phyloP scores from a whole-genome alignment of 345 rosid species.

The Trapa bicornis region DNA sequence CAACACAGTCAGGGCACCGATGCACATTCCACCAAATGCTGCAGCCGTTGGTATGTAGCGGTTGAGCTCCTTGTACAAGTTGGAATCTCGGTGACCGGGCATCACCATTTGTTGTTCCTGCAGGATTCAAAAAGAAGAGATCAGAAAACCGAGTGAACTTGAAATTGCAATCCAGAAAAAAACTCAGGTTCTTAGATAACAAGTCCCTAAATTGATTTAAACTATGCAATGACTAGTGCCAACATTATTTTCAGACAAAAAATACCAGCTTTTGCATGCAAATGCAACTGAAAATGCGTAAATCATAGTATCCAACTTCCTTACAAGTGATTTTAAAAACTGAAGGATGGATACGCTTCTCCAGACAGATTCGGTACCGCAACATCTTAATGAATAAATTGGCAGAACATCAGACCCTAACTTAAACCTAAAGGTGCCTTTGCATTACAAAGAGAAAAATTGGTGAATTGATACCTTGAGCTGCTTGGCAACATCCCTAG shows the following conservation, averaged over 20 bases:
- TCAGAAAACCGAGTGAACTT: not conserved
- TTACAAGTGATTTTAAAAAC: not conserved
- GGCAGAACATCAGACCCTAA: not conserved
- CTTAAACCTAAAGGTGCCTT: not conserved
- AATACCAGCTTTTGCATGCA: not conserved
- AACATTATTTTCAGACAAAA: not conserved
- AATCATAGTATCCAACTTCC: not conserved
- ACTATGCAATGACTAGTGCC: not conserved
- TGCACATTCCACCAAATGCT: slow-evolving; percentile 78
- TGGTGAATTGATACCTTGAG: slow-evolving; percentile 24
- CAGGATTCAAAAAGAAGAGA: not conserved
- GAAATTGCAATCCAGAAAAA: no score
- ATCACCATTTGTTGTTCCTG: slow-evolving; percentile 98
- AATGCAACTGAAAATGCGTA: not conserved
- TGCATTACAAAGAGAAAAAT: not conserved
- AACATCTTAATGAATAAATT: not conserved
- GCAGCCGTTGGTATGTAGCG: slow-evolving; percentile 93
- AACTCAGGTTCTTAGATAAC: not conserved
- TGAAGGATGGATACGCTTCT: not conserved
- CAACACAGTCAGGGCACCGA: slow-evolving; percentile 72
- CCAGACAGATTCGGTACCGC: not conserved
- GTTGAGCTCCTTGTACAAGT: slow-evolving; percentile 69
- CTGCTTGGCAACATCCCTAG: slow-evolving; percentile 77
- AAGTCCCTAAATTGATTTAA: not conserved
- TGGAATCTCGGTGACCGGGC: slow-evolving; percentile 91